Evolutionary conservation across 805 yeast genomes (phyloP).

Genomic region (Metschnikowia lunata): DNA sequence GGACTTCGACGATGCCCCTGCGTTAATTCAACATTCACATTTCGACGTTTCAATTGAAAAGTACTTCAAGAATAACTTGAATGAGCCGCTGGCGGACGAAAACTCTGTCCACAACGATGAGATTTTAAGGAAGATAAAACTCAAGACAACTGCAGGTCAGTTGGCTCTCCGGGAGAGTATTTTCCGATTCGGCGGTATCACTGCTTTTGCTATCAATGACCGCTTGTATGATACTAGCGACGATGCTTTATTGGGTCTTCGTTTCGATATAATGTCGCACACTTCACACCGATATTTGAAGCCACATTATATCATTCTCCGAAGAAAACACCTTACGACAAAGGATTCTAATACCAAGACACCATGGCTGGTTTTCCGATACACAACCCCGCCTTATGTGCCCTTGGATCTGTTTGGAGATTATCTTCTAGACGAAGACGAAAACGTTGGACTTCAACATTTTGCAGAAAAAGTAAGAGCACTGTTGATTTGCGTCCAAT

Average conservation of each 20-base stretch:
- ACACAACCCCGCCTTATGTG: conserved; percentile 34
- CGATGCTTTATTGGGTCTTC: conserved; percentile 40
- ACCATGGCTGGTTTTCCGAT: conserved; percentile 31
- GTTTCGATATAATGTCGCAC: conserved; percentile 44
- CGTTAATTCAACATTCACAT: conserved; percentile 14
- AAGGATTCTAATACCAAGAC: neutral
- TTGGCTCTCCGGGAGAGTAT: conserved; percentile 40
- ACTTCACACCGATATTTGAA: conserved; percentile 21
- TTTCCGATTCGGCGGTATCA: conserved; percentile 45
- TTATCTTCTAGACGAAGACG: conserved; percentile 13
- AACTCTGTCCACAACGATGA: neutral
- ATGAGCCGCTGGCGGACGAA: neutral
- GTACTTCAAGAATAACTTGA: conserved; percentile 10
- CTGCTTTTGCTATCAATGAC: conserved; percentile 48
- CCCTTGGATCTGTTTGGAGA: conserved; percentile 20
- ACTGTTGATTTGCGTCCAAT: conserved; percentile 24
- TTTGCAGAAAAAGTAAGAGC: conserved; percentile 24
- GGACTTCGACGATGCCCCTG: conserved; percentile 15
- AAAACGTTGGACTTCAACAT: conserved; percentile 14
- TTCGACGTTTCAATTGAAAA: conserved; percentile 17
- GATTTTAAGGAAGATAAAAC: conserved; percentile 10
- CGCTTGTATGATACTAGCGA: conserved; percentile 21
- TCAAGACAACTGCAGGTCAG: conserved; percentile 9
- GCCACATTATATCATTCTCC: conserved; percentile 50
- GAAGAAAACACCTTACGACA: conserved; percentile 2